Evolutionary conservation across 1,284 basidiomycete genomes (phyloP), one percentile per base, ranked within the genome.

Genomic region (Puccinia novopanici): DNA sequence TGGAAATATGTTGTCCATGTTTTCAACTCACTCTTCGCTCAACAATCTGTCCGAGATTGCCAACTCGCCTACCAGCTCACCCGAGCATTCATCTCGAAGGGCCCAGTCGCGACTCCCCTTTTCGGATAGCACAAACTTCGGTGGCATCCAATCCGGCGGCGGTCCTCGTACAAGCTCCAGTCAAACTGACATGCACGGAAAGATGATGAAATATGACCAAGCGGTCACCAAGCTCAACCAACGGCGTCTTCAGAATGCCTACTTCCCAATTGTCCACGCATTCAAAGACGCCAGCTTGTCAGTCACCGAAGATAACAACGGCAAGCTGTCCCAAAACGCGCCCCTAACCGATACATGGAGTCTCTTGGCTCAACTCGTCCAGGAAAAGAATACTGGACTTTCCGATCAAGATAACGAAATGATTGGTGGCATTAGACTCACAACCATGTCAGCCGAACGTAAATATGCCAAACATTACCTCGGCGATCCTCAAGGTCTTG

Each of bases 191-290:
- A 87, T 87, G 86, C 95, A 96, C 86, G 91, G 89, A 85, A 94
- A 94, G 87, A 95, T 96, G 93, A 93, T 95, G 90, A 91, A 90
- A n/a, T 98, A 96, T 85, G 92, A 94, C 86, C 90, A 90, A 79
- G 91, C 93, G 45, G 88, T 96, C 59, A 87, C 89, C 22, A 90
- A 92, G 48, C 86, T 94, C 68, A 95, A 93, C 85, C 87, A 89
- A 68, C 89, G 92, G 9, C 88, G 93, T 67, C 87, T 91, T 22
- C 89, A 91, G 22, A 91, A 90, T 8, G 90, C 88, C 10, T 91
- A 92, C 0, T 93, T 89, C 84, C 92, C 92, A 2, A 88, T 94
- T 79, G 87, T 93, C 6, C 91, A 92, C 82, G 87, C 90, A 0
- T 87, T 93, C 59, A 89, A 90, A 73, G 88, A 91, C 82, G 91